Base-by-base conservation (phyloP, 2,329 filamentous ascomycete genomes). In the Cladosporium sp. region DNA sequence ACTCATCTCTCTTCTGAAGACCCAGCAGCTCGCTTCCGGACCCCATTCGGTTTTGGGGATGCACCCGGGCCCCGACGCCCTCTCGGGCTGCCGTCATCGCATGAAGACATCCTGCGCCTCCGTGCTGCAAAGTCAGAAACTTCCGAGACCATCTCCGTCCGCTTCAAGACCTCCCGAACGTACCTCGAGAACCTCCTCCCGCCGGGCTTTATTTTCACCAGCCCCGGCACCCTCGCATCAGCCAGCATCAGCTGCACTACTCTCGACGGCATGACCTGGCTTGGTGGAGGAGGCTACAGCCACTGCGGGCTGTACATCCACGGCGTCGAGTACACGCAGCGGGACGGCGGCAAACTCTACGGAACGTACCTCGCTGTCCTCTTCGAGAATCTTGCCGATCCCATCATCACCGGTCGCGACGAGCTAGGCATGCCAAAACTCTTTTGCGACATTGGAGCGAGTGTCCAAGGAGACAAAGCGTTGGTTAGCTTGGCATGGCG, bases 281-380 rank as follows among this genome's bases (percentile, higher is more conserved):
- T 86, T 0, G 81, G 78, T 3, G 82, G 82, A 2, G 66, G 68
- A 0, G 81, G 82, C 1, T 85, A 85, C 62, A 74, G 69, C 14
- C 75, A 77, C 58, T 68, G 82, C 11, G 82, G 80, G 0, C 71
- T 86, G 0, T 84, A 82, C 60, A 75, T 86, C 13, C 82, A 85
- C 55, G 82, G 79, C 0, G 77, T 85, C 1, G 66, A 81, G 55
- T 83, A 83, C 57, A 72, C 66, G 1, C 77, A 75, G 57, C 68
- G 72, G 2, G 63, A 78, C 50, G 79, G 80, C 1, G 67, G 68
- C 0, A 66, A 71, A 0, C 60, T 81, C 1, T 66, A 66, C 10
- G 82, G 80, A 2, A 77, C 77, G 0, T 84, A 78, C 57, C 62
- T 84, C 35, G 75, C 79, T 0, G 68, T 84, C 0, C 66, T 84